Conservation (phyloP, 352 stramenopile genomes). For the Phytophthora litchii region DNA sequence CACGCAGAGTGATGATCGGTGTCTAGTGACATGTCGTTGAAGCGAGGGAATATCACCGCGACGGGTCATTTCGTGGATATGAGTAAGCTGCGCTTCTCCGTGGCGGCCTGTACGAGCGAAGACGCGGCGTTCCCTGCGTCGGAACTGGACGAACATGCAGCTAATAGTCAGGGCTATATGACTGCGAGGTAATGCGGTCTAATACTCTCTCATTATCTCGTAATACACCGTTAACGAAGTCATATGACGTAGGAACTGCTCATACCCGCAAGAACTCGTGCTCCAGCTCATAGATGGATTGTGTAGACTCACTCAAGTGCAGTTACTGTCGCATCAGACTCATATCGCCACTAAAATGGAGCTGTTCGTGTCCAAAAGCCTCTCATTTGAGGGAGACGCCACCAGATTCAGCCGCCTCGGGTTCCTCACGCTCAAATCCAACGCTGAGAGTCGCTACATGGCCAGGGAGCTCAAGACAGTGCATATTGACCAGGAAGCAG, state of each 20-base stretch:
- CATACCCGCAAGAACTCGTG: slow-evolving; percentile 94
- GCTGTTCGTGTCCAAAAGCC: slow-evolving; percentile 80
- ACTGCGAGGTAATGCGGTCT: slow-evolving; percentile 62
- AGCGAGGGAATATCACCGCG: slow-evolving; percentile 10
- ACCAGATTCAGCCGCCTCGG: slow-evolving; percentile 83
- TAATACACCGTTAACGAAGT: neutral
- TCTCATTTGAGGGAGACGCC: slow-evolving; percentile 37
- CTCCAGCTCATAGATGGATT: slow-evolving; percentile 76
- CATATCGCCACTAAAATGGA: slow-evolving; percentile 94
- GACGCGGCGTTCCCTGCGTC: slow-evolving; percentile 83
- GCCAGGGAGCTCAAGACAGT: slow-evolving; percentile 94
- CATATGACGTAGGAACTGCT: slow-evolving; percentile 71
- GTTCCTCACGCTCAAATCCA: slow-evolving; percentile 84
- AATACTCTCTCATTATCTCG: neutral
- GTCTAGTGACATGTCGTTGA: slow-evolving; percentile 22
- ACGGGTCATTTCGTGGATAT: slow-evolving; percentile 38
- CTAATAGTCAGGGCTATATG: slow-evolving; percentile 68
- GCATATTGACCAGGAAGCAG: slow-evolving; percentile 86
- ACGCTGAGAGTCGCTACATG: slow-evolving; percentile 83
- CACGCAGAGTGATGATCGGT: slow-evolving; percentile 13
- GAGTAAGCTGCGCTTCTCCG: slow-evolving; percentile 86
- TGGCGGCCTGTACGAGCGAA: slow-evolving; percentile 88
- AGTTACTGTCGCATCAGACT: slow-evolving; percentile 92
- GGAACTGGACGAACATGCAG: slow-evolving; percentile 85
- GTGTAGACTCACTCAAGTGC: slow-evolving; percentile 81